phyloP scores from a whole-genome alignment of 495 filamentous ascomycete genomes.

The Sordaria brevicollis region DNA sequence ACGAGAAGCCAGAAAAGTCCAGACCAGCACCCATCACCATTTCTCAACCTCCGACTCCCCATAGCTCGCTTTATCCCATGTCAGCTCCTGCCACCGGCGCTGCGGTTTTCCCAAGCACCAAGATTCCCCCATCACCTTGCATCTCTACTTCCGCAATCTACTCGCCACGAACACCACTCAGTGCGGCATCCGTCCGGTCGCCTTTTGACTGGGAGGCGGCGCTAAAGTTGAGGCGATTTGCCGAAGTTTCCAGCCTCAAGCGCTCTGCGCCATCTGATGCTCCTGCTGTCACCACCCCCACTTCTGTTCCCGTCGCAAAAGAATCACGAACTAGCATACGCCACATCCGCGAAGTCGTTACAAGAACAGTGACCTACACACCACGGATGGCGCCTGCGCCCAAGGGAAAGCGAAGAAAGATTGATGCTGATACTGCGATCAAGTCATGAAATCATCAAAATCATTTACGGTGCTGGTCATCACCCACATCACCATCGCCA shows the following conservation, averaged over 20 bases:
- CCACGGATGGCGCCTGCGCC: conserved; percentile 59
- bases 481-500: not conserved
- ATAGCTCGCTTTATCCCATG: conserved; percentile 36
- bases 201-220: conserved; percentile 54
- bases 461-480: conserved; percentile 12
- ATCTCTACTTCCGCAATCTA: conserved; percentile 36
- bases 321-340: conserved; percentile 40
- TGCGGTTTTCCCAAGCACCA: conserved; percentile 39
- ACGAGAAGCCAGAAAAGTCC: conserved; percentile 10
- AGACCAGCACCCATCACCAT: conserved; percentile 21
- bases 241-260: conserved; percentile 22
- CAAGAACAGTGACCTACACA: conserved; percentile 66
- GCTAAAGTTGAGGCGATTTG: conserved; percentile 40
- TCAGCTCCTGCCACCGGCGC: conserved; percentile 46
- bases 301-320: conserved; percentile 20
- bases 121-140: conserved; percentile 51
- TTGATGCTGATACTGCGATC: conserved; percentile 37
- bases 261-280: conserved; percentile 4
- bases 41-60: conserved; percentile 29
- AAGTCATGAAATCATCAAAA: conserved; percentile 13
- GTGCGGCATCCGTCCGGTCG: conserved; percentile 44
- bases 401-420: conserved; percentile 65
- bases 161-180: conserved; percentile 37
- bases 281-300: not conserved
- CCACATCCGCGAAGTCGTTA: conserved; percentile 60